Conservation (phyloP, 1,284 basidiomycete species). For the Cerioporus squamosus region DNA sequence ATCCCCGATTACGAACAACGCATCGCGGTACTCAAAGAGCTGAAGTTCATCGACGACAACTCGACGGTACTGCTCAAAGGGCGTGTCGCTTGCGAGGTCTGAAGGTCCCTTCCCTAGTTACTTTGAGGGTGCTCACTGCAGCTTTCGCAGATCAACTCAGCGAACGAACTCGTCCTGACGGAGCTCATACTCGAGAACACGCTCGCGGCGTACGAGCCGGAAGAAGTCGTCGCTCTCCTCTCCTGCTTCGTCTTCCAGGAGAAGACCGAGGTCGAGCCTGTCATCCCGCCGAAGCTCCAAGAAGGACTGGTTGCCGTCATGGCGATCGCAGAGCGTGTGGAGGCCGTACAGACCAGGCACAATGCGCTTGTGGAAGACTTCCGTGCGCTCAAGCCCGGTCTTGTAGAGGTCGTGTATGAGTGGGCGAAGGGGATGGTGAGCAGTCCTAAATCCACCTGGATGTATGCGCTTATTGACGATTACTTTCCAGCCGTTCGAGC, state of each 20-base stretch:
- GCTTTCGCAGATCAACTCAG: constrained; percentile 88
- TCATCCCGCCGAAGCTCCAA: constrained; percentile 77
- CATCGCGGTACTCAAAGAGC: constrained; percentile 87
- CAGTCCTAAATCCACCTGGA: neutral
- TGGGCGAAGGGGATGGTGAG: constrained; percentile 98
- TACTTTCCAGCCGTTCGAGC: constrained; percentile 81
- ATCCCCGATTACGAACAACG: constrained; percentile 97
- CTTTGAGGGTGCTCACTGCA: neutral
- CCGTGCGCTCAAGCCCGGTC: constrained; percentile 82
- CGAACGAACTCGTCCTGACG: constrained; percentile 93
- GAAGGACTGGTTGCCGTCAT: constrained; percentile 82
- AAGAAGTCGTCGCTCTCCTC: constrained; percentile 96
- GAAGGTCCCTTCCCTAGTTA: constrained; percentile 12
- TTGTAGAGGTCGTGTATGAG: constrained; percentile 96
- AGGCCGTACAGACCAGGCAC: constrained; percentile 77
- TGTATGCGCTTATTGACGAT: neutral
- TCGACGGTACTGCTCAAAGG: constrained; percentile 96
- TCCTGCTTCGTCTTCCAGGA: constrained; percentile 98
- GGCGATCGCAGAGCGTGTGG: constrained; percentile 84
- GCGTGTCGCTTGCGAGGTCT: constrained; percentile 95
- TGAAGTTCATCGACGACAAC: constrained; percentile 93
- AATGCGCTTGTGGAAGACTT: constrained; percentile 83
- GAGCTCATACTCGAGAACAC: constrained; percentile 98
- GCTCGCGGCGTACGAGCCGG: constrained; percentile 87
- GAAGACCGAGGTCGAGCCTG: constrained; percentile 89